A percentile compares a stretch with the other conserved stretches of the same genome.
Evolutionary conservation across 306 rosid genomes (phyloP).

Genomic region (Pterocarpus santalinus): DNA sequence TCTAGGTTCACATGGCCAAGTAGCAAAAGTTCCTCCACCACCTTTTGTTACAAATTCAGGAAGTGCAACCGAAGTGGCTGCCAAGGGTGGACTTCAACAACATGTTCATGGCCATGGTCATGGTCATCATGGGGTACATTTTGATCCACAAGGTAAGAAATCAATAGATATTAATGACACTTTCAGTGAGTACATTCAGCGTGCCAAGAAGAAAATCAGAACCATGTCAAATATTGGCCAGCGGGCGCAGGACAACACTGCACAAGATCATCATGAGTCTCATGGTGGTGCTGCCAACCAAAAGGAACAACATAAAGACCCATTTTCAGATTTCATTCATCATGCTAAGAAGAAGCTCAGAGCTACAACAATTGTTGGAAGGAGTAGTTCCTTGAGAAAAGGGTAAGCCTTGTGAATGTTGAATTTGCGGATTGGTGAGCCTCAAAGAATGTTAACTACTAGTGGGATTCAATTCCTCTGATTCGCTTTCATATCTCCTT

Average conservation of each 20-base stretch:
- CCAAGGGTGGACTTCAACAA: slow-evolving; percentile 4
- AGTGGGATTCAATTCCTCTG: not conserved
- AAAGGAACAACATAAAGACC: slow-evolving; percentile 47
- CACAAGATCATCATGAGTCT: slow-evolving; percentile 24
- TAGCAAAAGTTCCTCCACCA: slow-evolving; percentile 16
- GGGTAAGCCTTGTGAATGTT: slow-evolving; percentile 26
- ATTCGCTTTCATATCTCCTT: no score
- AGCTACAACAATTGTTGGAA: slow-evolving; percentile 50
- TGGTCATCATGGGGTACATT: slow-evolving; percentile 2
- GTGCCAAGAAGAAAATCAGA: slow-evolving; percentile 49
- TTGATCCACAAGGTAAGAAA: slow-evolving; percentile 34
- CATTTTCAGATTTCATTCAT: slow-evolving; percentile 58
- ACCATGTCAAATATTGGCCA: slow-evolving; percentile 45
- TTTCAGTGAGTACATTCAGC: slow-evolving; percentile 54
- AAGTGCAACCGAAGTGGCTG: slow-evolving; percentile 32
- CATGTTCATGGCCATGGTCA: not conserved
- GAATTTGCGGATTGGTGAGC: not conserved
- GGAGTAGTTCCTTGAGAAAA: slow-evolving; percentile 49
- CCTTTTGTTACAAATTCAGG: slow-evolving; percentile 19
- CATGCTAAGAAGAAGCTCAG: slow-evolving; percentile 57
- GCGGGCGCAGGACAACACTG: slow-evolving; percentile 36
- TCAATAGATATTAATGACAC: slow-evolving; percentile 49
- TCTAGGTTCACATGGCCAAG: not conserved
- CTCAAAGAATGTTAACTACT: not conserved
- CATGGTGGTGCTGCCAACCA: slow-evolving; percentile 38